phyloP scores from a whole-genome alignment of 1,284 basidiomycete species.

The Cryptococcus amylolentus region DNA sequence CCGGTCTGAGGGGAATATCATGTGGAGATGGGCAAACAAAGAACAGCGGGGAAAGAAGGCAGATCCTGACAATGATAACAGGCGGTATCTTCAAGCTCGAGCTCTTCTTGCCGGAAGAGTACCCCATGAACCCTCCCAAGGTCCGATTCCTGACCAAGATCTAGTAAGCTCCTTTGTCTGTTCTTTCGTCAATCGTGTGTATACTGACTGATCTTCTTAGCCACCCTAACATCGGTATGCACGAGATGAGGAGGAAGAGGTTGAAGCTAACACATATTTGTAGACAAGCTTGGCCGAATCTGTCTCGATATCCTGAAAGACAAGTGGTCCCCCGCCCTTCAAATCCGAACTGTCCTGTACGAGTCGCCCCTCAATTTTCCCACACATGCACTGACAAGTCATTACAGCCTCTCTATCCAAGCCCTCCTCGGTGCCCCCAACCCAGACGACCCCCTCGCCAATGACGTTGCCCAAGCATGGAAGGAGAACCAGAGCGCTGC shows the following conservation, averaged over 20 bases:
- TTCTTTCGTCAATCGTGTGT: not conserved
- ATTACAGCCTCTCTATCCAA: conserved; percentile 73
- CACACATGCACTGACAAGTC: not conserved
- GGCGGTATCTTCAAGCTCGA: conserved; percentile 93
- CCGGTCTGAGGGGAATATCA: not conserved
- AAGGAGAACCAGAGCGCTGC: conserved; percentile 95
- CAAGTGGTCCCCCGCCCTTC: conserved; percentile 98
- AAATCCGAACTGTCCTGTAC: conserved; percentile 89
- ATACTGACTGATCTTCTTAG: conserved; percentile 3
- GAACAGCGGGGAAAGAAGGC: not conserved
- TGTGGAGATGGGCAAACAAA: not conserved
- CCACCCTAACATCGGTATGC: conserved; percentile 95
- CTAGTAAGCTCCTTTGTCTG: conserved; percentile 55
- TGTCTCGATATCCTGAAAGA: conserved; percentile 98
- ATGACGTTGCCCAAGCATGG: conserved; percentile 90
- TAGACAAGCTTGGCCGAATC: conserved; percentile 96
- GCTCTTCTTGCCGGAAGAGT: conserved; percentile 96
- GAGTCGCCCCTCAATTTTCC: conserved; percentile 1
- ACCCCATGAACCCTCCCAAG: conserved; percentile 98
- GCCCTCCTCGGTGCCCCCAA: conserved; percentile 93
- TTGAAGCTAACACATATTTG: not conserved
- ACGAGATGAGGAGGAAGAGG: not conserved
- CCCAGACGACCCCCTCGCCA: conserved; percentile 96
- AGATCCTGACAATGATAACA: conserved; percentile 40
- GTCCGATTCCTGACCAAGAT: conserved; percentile 99